A percentile compares a stretch with the other conserved stretches of the same genome.
phyloP scores from a whole-genome alignment of 805 yeast species.

The Metschnikowia lachancei region DNA sequence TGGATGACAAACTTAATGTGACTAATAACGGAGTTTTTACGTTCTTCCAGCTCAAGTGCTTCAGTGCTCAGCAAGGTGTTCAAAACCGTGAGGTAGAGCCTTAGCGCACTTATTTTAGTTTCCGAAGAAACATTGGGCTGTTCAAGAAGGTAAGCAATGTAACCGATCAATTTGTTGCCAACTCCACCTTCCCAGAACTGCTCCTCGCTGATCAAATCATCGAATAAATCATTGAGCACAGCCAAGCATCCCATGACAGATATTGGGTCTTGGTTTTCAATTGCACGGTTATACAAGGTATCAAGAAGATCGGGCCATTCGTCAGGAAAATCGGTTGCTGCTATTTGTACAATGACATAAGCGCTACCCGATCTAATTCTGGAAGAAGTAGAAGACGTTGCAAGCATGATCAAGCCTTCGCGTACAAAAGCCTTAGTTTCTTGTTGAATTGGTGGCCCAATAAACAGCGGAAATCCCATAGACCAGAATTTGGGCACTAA shows the following conservation, averaged over 20 bases:
- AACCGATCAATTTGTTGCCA: slow-evolving; percentile 52
- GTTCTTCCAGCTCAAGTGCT: slow-evolving; percentile 35
- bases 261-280: slow-evolving; percentile 26
- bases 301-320: slow-evolving; percentile 81
- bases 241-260: slow-evolving; percentile 53
- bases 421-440: slow-evolving; percentile 54
- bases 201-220: slow-evolving; percentile 80
- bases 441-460: slow-evolving; percentile 60
- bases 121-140: slow-evolving; percentile 26
- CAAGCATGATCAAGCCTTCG: slow-evolving; percentile 46
- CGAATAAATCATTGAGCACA: slow-evolving; percentile 73
- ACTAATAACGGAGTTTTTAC: slow-evolving; percentile 36
- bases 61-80: slow-evolving; percentile 53
- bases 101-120: slow-evolving; percentile 47
- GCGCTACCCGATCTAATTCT: slow-evolving; percentile 67
- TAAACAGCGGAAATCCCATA: slow-evolving; percentile 71
- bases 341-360: slow-evolving; percentile 77
- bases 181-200: slow-evolving; percentile 79
- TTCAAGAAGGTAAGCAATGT: slow-evolving; percentile 44
- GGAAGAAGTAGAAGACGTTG: slow-evolving; percentile 43
- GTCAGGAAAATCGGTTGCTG: slow-evolving; percentile 89
- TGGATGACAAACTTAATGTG: slow-evolving; percentile 20
- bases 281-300: slow-evolving; percentile 44
- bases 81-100: slow-evolving; percentile 52
- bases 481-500: slow-evolving; percentile 78